Evolutionary conservation across 1,284 basidiomycete genomes (phyloP), one percentile per base, ranked within the genome.

Genomic region (Coriolopsis trogii): DNA sequence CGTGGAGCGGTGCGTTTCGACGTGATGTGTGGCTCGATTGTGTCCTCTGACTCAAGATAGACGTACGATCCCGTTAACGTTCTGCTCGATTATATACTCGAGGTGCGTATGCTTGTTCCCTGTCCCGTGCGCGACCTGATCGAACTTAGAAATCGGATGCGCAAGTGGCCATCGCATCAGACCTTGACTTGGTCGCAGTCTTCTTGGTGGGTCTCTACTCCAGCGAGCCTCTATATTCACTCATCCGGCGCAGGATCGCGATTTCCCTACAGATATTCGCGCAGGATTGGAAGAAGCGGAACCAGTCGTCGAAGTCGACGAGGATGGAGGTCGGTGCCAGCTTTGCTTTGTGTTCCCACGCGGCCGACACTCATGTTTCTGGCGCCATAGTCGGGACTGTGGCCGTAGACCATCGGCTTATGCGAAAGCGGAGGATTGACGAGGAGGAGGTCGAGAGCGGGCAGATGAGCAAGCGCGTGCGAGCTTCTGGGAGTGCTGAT

Each of bases 101-200:
- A 15, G 8, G 51, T 53, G 15, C 15, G 49, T 26, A 23, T 8
- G 8, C 2, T 6, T 2, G 8, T n/a, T 36, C 21, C 9, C 24
- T 13, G 4, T 41, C 30, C 10, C 6, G 21, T 23, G 21, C 26
- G 15, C 28, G 28, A 8, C 21, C 41, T 43, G 29, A 43, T 33
- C n/a, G 16, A 12, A 13, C 16, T 4, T 12, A 46, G 44, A 15
- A 46, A 24, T 46, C 44, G 15, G 44, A 38, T 10, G 44, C 44
- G 0, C 36, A 46, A 18, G 36, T 38, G 7, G 44, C 44, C 5
- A 58, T 63, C 12, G 56, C 57, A 5, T 55, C 50, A 9, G 57
- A 59, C 13, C 20, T 44, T 3, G 51, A 53, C 23, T 12, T 53
- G 1, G 34, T 30, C 3, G 41, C 41, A 5, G 21, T 44, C 4